Evolutionary conservation across 1,284 basidiomycete species (phyloP).

Genomic region (Ustilago xerochloae): DNA sequence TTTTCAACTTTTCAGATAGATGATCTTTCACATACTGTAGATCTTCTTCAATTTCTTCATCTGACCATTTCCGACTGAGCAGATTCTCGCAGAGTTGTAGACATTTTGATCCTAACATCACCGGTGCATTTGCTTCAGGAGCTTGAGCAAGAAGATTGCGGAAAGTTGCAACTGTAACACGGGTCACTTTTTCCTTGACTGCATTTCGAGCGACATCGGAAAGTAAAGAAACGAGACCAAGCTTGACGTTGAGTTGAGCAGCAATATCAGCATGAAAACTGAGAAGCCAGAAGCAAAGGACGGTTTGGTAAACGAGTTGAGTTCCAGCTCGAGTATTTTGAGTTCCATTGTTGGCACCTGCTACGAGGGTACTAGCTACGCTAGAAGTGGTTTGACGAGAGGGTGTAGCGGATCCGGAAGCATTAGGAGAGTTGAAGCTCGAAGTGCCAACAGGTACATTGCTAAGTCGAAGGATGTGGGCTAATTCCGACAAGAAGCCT

Average conservation of each 20-base stretch:
- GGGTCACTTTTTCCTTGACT: constrained; percentile 96
- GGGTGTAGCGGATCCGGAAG: constrained; percentile 45
- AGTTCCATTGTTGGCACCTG: constrained; percentile 30
- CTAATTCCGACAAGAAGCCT: constrained; percentile 52
- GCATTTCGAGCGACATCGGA: constrained; percentile 86
- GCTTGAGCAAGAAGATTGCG: constrained; percentile 84
- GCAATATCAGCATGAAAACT: constrained; percentile 89
- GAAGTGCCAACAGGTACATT: constrained; percentile 34
- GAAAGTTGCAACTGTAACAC: constrained; percentile 92
- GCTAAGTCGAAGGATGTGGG: constrained; percentile 47
- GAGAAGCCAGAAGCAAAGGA: constrained; percentile 91
- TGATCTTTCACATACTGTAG: constrained; percentile 85
- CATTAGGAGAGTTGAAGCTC: constrained; percentile 36
- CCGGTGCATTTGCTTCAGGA: constrained; percentile 83
- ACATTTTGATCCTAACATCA: constrained; percentile 89
- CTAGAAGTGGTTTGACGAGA: constrained; percentile 21
- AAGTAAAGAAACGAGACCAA: constrained; percentile 87
- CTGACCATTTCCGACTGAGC: constrained; percentile 86
- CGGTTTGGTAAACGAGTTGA: constrained; percentile 95
- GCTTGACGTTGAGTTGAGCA: constrained; percentile 87
- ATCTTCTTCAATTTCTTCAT: constrained; percentile 89
- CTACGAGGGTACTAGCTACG: constrained; percentile 35
- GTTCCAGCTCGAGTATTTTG: constrained; percentile 66
- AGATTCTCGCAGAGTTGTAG: constrained; percentile 88
- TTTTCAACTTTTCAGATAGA: constrained; percentile 82